Evolutionary conservation across 768 basidiomycete species (phyloP), one percentile per base, ranked within the genome.

Genomic region (Hericium alpestre): DNA sequence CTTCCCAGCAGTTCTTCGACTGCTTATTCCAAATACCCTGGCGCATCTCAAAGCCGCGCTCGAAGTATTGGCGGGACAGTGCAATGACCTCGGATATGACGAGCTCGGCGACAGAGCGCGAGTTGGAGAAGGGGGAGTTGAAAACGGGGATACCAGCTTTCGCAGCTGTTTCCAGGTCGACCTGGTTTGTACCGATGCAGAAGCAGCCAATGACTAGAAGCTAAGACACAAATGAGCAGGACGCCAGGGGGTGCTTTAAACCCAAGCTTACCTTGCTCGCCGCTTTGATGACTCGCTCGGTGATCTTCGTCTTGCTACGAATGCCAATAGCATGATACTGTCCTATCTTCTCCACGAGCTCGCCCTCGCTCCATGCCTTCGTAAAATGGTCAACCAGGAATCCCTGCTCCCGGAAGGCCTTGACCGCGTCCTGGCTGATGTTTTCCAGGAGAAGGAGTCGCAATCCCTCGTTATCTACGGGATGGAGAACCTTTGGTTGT

Each of bases 161-260:
- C 38, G 87, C 83, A 23, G 94, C 93, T 2, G 87, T 83, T 52
- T 68, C 59, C 49, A 99, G 84, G 68, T 97, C 93, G 62, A 98
- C 96, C 71, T 98, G 96, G 72, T 98, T 98, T 54, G 92, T 94
- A 53, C 96, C 96, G 62, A 99, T 99, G 74, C 96, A 99, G 80
- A 99, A 99, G 71, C 96, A 99, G 11, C 96, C 95, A 61, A 98
- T 92, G 66, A 86, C 90, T 12, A 97, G 80, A 49, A 99, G 87
- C 93, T 99, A 32, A 20, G 49, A 50, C 4, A 43, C 38, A 43
- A 54, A 54, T 48, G 48, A 46, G 13, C 4, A 41, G 37, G 25
- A 13, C 54, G 32, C 39, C 27, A 37, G 57, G 38, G 12, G 8
- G 49, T 50, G 53, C 11, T 41, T 25, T 40, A 25, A 32, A 51